These are phyloP conservation scores for Jamesozyma jinghongensis DNA, from an alignment of 805 yeast genomes.

Conservation along the genomic window DNA sequence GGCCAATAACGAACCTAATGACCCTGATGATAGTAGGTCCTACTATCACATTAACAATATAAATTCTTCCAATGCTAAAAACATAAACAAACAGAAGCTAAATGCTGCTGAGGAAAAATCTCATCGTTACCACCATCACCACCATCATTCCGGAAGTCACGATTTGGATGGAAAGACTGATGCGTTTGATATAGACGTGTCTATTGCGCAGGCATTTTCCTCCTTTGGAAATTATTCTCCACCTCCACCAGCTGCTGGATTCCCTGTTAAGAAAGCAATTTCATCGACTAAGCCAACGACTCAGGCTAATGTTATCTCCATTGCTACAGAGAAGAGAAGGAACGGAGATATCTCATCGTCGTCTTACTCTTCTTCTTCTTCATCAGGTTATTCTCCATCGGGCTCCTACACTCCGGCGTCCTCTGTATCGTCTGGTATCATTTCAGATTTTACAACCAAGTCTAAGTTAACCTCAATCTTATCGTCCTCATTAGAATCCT, in stretches of 20 bases:
- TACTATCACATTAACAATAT: conserved; percentile 29
- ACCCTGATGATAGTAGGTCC: conserved; percentile 41
- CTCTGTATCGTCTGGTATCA: conserved; percentile 4
- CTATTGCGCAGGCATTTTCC: conserved; percentile 29
- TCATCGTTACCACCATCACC: no score
- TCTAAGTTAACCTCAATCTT: conserved; percentile 2
- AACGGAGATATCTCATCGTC: background rate
- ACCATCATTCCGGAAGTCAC: background rate
- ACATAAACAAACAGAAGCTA: no score
- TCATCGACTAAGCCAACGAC: conserved; percentile 1
- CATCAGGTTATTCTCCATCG: conserved; percentile 4
- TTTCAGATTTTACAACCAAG: background rate
- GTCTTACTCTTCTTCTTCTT: conserved; percentile 1
- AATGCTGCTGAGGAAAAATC: no score
- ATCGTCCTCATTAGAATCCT: conserved; percentile 3
- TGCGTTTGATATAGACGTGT: conserved; percentile 26
- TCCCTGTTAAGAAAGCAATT: conserved; percentile 1
- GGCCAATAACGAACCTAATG: conserved; percentile 33
- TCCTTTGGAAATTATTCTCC: conserved; percentile 1
- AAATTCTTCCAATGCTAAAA: no score
- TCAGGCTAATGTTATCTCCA: conserved; percentile 1
- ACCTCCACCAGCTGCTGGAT: background rate
- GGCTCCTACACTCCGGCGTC: conserved; percentile 2
- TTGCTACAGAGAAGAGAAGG: background rate
- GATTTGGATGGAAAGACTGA: conserved; percentile 4